phyloP scores from a whole-genome alignment of 2,329 filamentous ascomycete species.

The Colletotrichum trifolii region DNA sequence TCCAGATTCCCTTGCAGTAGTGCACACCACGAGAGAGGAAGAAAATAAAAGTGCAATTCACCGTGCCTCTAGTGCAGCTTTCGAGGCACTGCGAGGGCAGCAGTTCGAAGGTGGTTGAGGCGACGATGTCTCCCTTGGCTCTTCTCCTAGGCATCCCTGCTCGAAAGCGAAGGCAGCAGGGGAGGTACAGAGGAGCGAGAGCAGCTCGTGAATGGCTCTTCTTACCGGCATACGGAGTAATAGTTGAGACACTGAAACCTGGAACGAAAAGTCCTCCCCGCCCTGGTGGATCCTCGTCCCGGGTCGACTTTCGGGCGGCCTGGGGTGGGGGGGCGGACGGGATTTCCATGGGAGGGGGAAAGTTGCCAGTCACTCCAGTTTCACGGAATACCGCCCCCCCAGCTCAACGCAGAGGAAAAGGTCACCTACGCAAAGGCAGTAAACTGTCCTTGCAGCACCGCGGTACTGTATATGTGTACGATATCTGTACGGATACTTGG shows the following conservation, averaged over 20 bases:
- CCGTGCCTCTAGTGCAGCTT: not conserved
- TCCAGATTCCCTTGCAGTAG: constrained; percentile 9
- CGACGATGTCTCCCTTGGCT: too few relatives aligned
- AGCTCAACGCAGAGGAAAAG: not conserved
- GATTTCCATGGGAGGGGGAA: not conserved
- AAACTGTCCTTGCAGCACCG: too few relatives aligned
- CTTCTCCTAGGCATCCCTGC: constrained; percentile 9
- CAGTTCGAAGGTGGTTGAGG: too few relatives aligned
- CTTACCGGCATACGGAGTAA: constrained; percentile 14
- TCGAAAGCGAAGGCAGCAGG: not conserved
- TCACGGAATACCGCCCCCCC: constrained; percentile 7
- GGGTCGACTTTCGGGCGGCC: constrained; percentile 31
- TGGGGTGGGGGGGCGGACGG: constrained; percentile 27
- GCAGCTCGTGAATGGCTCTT: constrained; percentile 24
- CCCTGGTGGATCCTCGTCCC: constrained; percentile 29
- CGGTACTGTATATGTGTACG: too few relatives aligned
- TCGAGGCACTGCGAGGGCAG: too few relatives aligned
- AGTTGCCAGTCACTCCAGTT: constrained; percentile 18
- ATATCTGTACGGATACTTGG: too few relatives aligned
- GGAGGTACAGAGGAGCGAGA: constrained; percentile 11
- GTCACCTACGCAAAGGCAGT: not conserved
- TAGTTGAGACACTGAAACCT: constrained; percentile 37
- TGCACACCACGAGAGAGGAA: constrained; percentile 2
- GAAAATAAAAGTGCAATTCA: not conserved
- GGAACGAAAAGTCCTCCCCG: constrained; percentile 27